phyloP scores from a whole-genome alignment of 23 red algal species.

The Gracilaria caudata region DNA sequence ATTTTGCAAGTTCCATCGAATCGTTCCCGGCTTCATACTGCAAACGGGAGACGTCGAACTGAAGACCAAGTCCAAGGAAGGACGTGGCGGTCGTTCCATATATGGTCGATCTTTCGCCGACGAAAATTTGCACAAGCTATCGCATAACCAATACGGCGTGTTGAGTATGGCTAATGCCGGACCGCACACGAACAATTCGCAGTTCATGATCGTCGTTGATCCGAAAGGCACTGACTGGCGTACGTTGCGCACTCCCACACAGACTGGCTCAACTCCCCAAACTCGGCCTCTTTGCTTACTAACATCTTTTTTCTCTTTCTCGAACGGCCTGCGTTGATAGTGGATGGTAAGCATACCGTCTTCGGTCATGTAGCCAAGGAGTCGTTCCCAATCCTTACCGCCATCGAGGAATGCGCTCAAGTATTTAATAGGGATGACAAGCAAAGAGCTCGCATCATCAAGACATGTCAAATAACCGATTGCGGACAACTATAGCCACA shows the following conservation, averaged over 20 bases:
- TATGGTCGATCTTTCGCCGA: slow-evolving; percentile 91
- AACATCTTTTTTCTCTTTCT: not conserved
- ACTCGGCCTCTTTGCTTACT: not conserved
- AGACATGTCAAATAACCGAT: slow-evolving; percentile 56
- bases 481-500: slow-evolving; percentile 40
- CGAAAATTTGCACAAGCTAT: slow-evolving; percentile 76
- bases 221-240: slow-evolving; percentile 52
- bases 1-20: slow-evolving; percentile 86
- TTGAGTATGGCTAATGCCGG: slow-evolving; percentile 98
- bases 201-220: slow-evolving; percentile 78
- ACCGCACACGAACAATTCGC: slow-evolving; percentile 86
- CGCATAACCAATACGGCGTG: slow-evolving; percentile 79
- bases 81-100: slow-evolving; percentile 87
- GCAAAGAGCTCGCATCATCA: slow-evolving; percentile 56
- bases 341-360: slow-evolving; percentile 76
- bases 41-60: slow-evolving; percentile 91
- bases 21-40: slow-evolving; percentile 90
- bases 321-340: not conserved
- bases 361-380: slow-evolving; percentile 53
- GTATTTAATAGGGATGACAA: slow-evolving; percentile 59
- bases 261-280: not conserved
- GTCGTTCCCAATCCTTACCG: slow-evolving; percentile 25
- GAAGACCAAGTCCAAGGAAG: slow-evolving; percentile 76
- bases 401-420: slow-evolving; percentile 59
- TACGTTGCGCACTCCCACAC: slow-evolving; percentile 11